Evolutionary conservation across 192 early-diverging fungal species (phyloP).

Genomic region (Phlyctochytrium arcticum): DNA sequence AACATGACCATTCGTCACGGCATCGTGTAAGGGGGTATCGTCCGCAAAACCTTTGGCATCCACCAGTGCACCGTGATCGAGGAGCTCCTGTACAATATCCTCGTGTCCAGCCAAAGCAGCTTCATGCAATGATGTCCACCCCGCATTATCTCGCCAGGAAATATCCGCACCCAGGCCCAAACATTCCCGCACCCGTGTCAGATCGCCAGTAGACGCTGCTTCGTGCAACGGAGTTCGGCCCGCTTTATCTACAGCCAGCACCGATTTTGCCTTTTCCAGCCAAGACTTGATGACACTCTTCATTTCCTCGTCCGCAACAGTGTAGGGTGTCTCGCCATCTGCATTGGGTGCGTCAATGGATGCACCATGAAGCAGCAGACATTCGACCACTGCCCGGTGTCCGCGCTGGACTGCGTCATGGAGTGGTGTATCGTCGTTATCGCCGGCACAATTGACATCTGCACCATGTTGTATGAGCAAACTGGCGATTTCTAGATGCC

Average conservation of each 20-base stretch:
- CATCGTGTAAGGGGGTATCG: constrained; percentile 45
- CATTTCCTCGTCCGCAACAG: constrained; percentile 36
- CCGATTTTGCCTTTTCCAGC: constrained; percentile 33
- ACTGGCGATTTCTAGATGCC: constrained; percentile 32
- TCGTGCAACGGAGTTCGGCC: constrained; percentile 45
- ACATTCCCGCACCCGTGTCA: constrained; percentile 19
- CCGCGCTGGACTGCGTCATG: constrained; percentile 50
- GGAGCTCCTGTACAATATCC: constrained; percentile 30
- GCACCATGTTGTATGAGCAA: constrained; percentile 48
- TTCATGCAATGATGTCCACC: constrained; percentile 51
- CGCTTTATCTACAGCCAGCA: constrained; percentile 26
- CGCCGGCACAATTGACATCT: constrained; percentile 45
- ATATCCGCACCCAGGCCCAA: constrained; percentile 49
- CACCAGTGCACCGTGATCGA: constrained; percentile 44
- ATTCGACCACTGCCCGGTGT: constrained; percentile 46
- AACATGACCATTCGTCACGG: constrained; percentile 24
- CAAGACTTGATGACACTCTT: constrained; percentile 34
- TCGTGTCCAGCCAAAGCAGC: constrained; percentile 34
- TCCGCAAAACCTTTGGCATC: constrained; percentile 23
- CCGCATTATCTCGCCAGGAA: constrained; percentile 32
- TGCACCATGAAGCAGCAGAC: constrained; percentile 49
- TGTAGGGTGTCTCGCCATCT: constrained; percentile 40
- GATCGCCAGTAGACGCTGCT: constrained; percentile 29
- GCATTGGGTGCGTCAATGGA: constrained; percentile 35
- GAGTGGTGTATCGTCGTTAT: constrained; percentile 53